A percentile compares a stretch with the other conserved stretches of the same genome.
Evolutionary conservation across 2,329 filamentous ascomycete species (phyloP).

Genomic region (Cladosporium sp.): DNA sequence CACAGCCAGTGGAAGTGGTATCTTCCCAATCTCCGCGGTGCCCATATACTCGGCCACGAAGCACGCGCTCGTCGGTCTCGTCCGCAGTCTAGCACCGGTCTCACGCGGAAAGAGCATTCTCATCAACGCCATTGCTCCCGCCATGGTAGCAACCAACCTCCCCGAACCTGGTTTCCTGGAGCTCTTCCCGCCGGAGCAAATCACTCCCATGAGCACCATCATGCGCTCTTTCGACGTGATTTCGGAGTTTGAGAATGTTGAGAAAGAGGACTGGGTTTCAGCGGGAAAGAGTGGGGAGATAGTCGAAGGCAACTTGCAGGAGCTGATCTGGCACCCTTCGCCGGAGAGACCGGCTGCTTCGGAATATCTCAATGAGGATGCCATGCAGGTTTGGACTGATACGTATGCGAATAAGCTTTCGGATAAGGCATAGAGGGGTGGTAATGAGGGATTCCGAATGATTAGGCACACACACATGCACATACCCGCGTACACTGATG

Average conservation of each 20-base stretch:
- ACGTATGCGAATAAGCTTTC: conserved; percentile 23
- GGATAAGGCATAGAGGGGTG: not conserved
- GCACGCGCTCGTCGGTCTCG: conserved; percentile 39
- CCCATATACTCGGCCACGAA: conserved; percentile 42
- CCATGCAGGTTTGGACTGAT: conserved; percentile 23
- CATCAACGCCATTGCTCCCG: conserved; percentile 39
- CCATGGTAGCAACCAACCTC: conserved; percentile 36
- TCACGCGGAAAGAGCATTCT: conserved; percentile 34
- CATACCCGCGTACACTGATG: not conserved
- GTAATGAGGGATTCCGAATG: conserved; percentile 15
- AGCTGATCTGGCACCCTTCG: conserved; percentile 24
- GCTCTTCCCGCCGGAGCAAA: conserved; percentile 35
- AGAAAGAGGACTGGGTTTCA: conserved; percentile 22
- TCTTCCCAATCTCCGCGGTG: conserved; percentile 31
- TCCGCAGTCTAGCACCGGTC: conserved; percentile 31
- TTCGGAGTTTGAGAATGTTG: conserved; percentile 23
- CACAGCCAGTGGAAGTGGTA: conserved; percentile 30
- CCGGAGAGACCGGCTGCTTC: conserved; percentile 17
- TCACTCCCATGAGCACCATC: conserved; percentile 39
- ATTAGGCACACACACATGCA: not conserved
- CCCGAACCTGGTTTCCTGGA: conserved; percentile 35
- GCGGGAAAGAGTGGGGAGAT: conserved; percentile 23
- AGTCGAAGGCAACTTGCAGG: conserved; percentile 25
- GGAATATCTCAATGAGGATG: conserved; percentile 20
- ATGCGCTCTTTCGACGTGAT: conserved; percentile 37